Evolutionary conservation across 768 basidiomycete species (phyloP).

Genomic region (Amyloporia xantha): DNA sequence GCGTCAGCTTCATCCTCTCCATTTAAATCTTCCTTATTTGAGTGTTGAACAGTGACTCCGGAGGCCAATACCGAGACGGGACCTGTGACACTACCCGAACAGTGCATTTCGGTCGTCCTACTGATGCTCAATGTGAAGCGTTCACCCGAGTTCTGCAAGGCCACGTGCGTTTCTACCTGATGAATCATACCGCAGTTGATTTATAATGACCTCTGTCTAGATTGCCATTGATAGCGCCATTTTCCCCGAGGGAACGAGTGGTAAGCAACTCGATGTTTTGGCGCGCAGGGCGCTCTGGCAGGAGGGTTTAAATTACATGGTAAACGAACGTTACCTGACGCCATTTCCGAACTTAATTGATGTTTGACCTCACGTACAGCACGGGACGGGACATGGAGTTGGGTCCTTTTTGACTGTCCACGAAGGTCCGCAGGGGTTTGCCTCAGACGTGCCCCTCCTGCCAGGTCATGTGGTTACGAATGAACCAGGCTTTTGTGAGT

Average conservation of each 20-base stretch:
- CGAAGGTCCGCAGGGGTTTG: slow-evolving; percentile 79
- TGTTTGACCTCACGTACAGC: slow-evolving; percentile 34
- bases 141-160: slow-evolving; percentile 95
- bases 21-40: no score
- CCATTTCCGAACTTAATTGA: no score
- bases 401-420: slow-evolving; percentile 84
- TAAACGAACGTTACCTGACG: slow-evolving; percentile 36
- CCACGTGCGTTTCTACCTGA: slow-evolving; percentile 56
- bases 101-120: slow-evolving; percentile 81
- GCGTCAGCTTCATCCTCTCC: no score
- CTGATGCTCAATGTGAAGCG: slow-evolving; percentile 81
- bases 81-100: slow-evolving; percentile 84
- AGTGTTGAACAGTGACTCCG: slow-evolving; percentile 79
- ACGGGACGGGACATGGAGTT: slow-evolving; percentile 89
- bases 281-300: slow-evolving; percentile 87
- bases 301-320: slow-evolving; percentile 76
- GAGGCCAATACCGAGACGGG: slow-evolving; percentile 84
- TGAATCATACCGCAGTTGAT: neutral
- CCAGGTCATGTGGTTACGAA: slow-evolving; percentile 92
- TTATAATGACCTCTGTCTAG: slow-evolving; percentile 28
- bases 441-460: slow-evolving; percentile 57
- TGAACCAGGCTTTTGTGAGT: slow-evolving; percentile 89
- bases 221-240: slow-evolving; percentile 88
- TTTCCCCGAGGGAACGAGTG: slow-evolving; percentile 88
- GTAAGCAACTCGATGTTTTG: slow-evolving; percentile 77